phyloP scores from a whole-genome alignment of 495 filamentous ascomycete genomes.

The Tuber calosporum region DNA sequence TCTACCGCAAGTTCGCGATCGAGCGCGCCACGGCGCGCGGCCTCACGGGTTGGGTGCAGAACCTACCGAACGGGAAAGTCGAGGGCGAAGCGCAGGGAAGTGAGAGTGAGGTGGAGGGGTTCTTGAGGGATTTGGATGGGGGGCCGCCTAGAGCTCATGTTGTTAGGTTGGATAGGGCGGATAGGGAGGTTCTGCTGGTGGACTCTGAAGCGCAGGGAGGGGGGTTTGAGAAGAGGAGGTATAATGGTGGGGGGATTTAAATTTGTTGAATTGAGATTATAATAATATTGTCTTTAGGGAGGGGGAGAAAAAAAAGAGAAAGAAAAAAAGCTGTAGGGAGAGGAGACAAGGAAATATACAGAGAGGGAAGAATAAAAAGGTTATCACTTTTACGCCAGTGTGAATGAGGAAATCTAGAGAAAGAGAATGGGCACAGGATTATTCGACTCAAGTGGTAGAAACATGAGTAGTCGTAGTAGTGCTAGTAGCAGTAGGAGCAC shows the following conservation, averaged over 20 bases:
- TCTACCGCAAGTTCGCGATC: conserved; percentile 66
- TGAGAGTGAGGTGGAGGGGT: conserved; percentile 55
- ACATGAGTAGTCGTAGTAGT: background rate
- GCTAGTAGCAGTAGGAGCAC: background rate
- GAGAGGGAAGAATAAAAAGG: background rate
- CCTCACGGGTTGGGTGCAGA: conserved; percentile 73
- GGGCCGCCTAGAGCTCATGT: conserved; percentile 65
- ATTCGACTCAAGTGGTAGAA: background rate
- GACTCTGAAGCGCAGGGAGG: conserved; percentile 47
- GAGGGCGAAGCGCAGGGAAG: conserved; percentile 81
- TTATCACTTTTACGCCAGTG: background rate
- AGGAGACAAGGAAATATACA: conserved; percentile 8
- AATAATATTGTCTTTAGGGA: background rate
- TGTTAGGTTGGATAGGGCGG: conserved; percentile 61
- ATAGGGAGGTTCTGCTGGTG: conserved; percentile 54
- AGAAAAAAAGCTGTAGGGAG: conserved; percentile 10
- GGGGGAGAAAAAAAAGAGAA: background rate
- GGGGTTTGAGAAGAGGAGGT: conserved; percentile 13
- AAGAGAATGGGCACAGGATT: background rate
- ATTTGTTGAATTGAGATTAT: background rate
- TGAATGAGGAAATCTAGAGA: background rate
- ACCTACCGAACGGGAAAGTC: conserved; percentile 72
- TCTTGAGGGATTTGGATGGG: conserved; percentile 67
- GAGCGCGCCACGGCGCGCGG: conserved; percentile 58
- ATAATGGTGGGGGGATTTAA: background rate